Evolutionary conservation across 371 early-diverging fungal genomes (phyloP), one percentile per base, ranked within the genome.

Genomic region (Globomyces sp.): DNA sequence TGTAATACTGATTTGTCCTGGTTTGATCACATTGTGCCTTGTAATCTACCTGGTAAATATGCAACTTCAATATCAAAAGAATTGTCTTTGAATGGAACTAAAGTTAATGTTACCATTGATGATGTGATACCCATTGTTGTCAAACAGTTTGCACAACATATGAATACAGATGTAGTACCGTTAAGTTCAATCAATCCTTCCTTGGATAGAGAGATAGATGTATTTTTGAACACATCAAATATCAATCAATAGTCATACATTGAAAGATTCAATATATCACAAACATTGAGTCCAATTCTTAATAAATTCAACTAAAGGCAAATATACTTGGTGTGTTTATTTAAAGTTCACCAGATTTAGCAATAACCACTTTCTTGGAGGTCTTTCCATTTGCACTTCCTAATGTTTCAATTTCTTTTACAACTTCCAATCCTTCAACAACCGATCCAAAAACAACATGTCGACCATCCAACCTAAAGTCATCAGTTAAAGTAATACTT

Each of bases 381-480:
- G 92, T 83, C 52, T 74, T 74, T 70, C 95, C 95, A 55, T 78
- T 78, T 62, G 77, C 76, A 52, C 87, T 80, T 65, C 93, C 95
- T 49, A 78, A 77, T 9, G 67, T 34, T 78, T 96, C 97, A 65
- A 98, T 85, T 68, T 80, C 79, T 68, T 86, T 77, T 73, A 98
- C 87, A 55, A 97, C 79, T 37, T 93, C 88, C 69, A 83, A 64
- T 52, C 97, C 74, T 43, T 70, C 66, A 63, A 82, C 74, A 42
- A 99, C 98, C 45, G 73, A 43, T 62, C 99, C 99, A 78, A 99
- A 99, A 47, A 99, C 99, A 67, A 95, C 96, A 87, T 99, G 99
- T 86, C 94, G 95, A 71, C 94, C 94, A 82, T 99, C 96, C 72
- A 99, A 89, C 98, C 98, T 96, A 13, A n/a, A 24, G 24, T 24